Base-by-base conservation (phyloP, 2,329 filamentous ascomycete species). In the Bipolaris oryzae region DNA sequence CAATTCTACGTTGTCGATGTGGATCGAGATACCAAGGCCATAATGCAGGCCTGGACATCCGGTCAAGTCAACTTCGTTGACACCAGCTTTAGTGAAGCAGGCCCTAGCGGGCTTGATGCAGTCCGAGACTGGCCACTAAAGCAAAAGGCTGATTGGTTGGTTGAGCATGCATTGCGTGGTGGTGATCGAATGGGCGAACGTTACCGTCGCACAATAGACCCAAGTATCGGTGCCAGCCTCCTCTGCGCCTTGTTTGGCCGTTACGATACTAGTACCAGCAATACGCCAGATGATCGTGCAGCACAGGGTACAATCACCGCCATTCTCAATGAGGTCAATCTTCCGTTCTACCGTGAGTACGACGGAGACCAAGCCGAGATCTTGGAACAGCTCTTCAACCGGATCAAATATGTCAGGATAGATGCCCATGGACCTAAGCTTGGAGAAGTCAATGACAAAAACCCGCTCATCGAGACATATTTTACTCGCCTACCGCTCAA, bases 401-500 rank as follows among this genome's bases (percentile, higher is more conserved):
- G 96, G 59, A 91, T 93, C 79, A 97, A 96, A 76, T 99, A 99
- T 78, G 86, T 94, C 61, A 89, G 95, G 37, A 78, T 99, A n/a
- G 95, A 98, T 63, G 89, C 92, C 0, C 85, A 98, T 72, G 95
- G 95, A 0, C 95, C 95, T 3, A 94, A 91, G 74, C 80, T 91
- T 50, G 95, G 95, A 0, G 85, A 88, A 16, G 90, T 99, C 72
- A 89, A 87, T 54, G 78, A 87, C 7, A 79, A 88, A 51, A 94
- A 86, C 68, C 93, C 95, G 11, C 81, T 99, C 25, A 91, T 97
- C 61, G 95, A 99, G 79, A 84, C 90, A 0, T 99, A 99, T 79
- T 99, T 99, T 77, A 98, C 95, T 0, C 87, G 94, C 25, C 81
- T 99, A 38, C 91, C 93, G 1, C 74, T 84, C 28, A 96, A 96